A percentile compares a stretch with the other conserved stretches of the same genome.
These are phyloP conservation scores for Xylaria palmicola DNA, from an alignment of 495 filamentous ascomycete species.

Conservation along the genomic window DNA sequence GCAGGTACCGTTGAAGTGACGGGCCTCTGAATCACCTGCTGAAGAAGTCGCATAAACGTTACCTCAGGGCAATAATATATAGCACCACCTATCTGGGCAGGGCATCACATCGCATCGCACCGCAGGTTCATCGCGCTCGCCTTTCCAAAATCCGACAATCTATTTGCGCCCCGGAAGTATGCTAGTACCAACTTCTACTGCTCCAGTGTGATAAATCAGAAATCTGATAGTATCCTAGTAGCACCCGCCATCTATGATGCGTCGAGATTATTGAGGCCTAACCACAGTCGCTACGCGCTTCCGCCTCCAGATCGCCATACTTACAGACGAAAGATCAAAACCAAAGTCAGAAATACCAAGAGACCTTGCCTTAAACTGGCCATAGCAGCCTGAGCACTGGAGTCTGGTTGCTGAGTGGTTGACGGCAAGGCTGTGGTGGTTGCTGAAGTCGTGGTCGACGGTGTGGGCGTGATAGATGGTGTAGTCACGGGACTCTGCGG, in stretches of 20 bases:
- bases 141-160: no score
- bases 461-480: neutral
- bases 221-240: no score
- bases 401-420: neutral
- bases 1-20: no score
- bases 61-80: no score
- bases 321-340: neutral
- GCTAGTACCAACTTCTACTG: neutral
- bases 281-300: neutral
- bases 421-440: neutral
- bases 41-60: no score
- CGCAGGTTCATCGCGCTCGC: no score
- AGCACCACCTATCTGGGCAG: no score
- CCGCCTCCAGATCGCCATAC: neutral
- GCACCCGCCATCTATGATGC: neutral
- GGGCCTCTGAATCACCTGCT: no score
- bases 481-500: neutral
- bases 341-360: neutral
- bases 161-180: neutral
- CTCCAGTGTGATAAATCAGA: neutral
- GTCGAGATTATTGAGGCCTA: neutral
- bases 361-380: neutral
- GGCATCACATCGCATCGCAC: neutral
- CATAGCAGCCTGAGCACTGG: neutral
- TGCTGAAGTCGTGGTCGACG: neutral